Evolutionary conservation across 345 rosid genomes (phyloP), one percentile per base, ranked within the genome.

Genomic region (Pistacia integerrima): DNA sequence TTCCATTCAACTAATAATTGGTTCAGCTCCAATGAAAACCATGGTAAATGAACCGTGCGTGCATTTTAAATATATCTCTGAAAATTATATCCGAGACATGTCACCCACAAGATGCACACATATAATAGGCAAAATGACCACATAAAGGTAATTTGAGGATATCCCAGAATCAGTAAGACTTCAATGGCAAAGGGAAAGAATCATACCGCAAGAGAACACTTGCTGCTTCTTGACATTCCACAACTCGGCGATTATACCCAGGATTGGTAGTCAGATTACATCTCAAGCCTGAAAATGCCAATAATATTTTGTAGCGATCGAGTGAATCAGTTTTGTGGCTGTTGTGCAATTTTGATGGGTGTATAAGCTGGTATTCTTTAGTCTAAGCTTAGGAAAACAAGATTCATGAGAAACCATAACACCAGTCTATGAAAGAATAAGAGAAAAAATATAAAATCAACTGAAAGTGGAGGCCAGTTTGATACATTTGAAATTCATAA

Each of bases 221-320:
- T 59, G 99, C 99, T 57, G 99, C 99, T 90, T 93, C 90, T 79
- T 82, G 93, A 78, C 99, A 96, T 80, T 93, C 99, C 74, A 85
- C 80, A 86, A 93, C 99, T 54, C 99, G 93, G 52, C 82, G 72
- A 79, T 96, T 96, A 78, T 96, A 96, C 75, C 99, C 99, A 80
- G 98, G 97, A 83, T 88, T 93, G 79, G 80, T 89, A 72, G 94
- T 93, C 85, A 91, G 88, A 33, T 97, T 92, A 70, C 91, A 89
- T 88, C 83, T 96, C 85, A 93, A 82, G 85, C 99, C 99, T 67
- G 98, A 96, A 84, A 96, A 89, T 59, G 98, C 99, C 81, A 96
- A 81, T 76, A 96, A 84, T 85, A 96, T 87, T 83, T 87, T 96
- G 93, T 83, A 92, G 70, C 90, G 80, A 66, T 87, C 88, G 76